These are phyloP conservation scores for Boletus patriciae DNA, from an alignment of 768 basidiomycete genomes.

Conservation along the genomic window DNA sequence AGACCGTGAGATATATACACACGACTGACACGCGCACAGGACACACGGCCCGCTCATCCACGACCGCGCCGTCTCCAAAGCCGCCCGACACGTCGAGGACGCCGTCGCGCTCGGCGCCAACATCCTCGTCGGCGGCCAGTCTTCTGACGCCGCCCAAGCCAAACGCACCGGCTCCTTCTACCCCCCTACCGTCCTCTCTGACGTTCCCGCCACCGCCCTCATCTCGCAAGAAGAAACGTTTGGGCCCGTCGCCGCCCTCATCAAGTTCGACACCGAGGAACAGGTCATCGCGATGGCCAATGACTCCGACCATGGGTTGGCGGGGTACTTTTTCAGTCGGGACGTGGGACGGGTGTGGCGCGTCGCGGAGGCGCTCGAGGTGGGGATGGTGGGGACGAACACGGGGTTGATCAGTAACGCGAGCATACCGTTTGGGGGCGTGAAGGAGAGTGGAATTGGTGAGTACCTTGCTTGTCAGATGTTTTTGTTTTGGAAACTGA, in stretches of 20 bases:
- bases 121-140: constrained; percentile 86
- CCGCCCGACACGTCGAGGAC: constrained; percentile 81
- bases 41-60: constrained; percentile 98
- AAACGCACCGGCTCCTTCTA: constrained; percentile 59
- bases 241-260: constrained; percentile 85
- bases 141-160: constrained; percentile 41
- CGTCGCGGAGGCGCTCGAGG: constrained; percentile 91
- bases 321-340: constrained; percentile 89
- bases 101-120: constrained; percentile 84
- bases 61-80: constrained; percentile 80
- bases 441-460: constrained; percentile 85
- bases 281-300: constrained; percentile 89
- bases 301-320: constrained; percentile 77
- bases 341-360: constrained; percentile 92
- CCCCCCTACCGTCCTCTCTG: constrained; percentile 83
- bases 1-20: not conserved
- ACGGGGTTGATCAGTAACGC: constrained; percentile 79
- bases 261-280: constrained; percentile 91
- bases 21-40: constrained; percentile 35
- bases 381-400: constrained; percentile 89
- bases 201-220: constrained; percentile 69
- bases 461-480: constrained; percentile 14
- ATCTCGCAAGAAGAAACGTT: constrained; percentile 90
- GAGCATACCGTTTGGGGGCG: constrained; percentile 83
- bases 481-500: not conserved